Conservation (phyloP, 1,284 basidiomycete genomes). For the Pterula multifida region DNA sequence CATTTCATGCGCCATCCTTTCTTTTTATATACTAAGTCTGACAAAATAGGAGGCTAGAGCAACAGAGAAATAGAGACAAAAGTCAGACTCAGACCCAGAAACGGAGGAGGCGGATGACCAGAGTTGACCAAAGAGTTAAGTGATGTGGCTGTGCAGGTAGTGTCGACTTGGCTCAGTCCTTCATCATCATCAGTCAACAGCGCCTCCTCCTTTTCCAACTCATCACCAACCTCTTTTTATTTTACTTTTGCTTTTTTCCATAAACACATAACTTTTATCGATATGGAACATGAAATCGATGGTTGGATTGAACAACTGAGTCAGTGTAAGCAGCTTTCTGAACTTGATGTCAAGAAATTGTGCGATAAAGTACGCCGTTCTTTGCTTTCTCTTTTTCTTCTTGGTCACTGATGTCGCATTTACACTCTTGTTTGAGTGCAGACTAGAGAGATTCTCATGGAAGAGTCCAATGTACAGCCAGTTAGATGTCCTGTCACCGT, state of each 20-base stretch:
- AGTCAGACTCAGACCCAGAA: no score
- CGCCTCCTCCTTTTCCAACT: background rate
- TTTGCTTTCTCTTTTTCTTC: slow-evolving; percentile 5
- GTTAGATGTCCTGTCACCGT: slow-evolving; percentile 96
- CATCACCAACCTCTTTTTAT: background rate
- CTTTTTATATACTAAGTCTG: background rate
- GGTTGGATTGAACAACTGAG: slow-evolving; percentile 94
- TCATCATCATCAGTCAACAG: background rate
- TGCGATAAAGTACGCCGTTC: slow-evolving; percentile 82
- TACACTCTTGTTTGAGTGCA: slow-evolving; percentile 19
- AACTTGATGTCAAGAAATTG: slow-evolving; percentile 93
- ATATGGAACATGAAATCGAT: slow-evolving; percentile 71
- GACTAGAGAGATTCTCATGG: slow-evolving; percentile 96
- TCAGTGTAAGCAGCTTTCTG: slow-evolving; percentile 96
- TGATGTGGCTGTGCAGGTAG: background rate
- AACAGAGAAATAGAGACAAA: background rate
- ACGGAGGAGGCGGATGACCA: no score
- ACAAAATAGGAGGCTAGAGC: background rate
- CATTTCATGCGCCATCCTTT: slow-evolving; percentile 19
- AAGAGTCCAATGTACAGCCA: slow-evolving; percentile 96
- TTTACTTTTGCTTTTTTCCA: background rate
- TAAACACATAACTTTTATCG: no score
- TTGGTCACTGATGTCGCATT: background rate
- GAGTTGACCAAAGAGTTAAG: no score
- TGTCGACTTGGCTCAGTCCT: background rate